Percentiles rank a stretch among this genome's conserved stretches.
Conservation (phyloP, 108 stramenopile genomes). For the Craspedostauros australis region DNA sequence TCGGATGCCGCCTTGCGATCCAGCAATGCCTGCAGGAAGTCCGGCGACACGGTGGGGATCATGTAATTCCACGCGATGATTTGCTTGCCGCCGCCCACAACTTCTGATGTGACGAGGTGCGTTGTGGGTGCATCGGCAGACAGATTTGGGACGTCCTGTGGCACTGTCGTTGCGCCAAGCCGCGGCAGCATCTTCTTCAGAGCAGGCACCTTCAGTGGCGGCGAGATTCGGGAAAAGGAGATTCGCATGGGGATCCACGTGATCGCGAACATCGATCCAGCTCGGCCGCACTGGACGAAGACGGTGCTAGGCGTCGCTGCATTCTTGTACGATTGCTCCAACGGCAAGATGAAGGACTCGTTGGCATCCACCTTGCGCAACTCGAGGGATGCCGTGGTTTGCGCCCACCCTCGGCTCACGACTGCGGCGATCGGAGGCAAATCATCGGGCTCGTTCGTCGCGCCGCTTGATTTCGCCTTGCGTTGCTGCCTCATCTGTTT, state of each 20-base stretch:
- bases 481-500: not conserved
- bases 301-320: not conserved
- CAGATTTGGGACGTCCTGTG: not conserved
- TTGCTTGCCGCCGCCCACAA: slow-evolving; percentile 15
- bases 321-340: not conserved
- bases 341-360: slow-evolving; percentile 4
- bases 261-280: slow-evolving; percentile 13
- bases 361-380: slow-evolving; percentile 12
- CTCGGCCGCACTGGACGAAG: slow-evolving; percentile 19
- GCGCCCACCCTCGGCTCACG: not conserved
- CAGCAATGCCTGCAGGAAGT: slow-evolving; percentile 6
- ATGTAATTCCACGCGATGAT: slow-evolving; percentile 17
- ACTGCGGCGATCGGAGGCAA: slow-evolving; percentile 3
- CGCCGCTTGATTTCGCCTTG: not conserved
- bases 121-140: slow-evolving; percentile 6
- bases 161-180: slow-evolving; percentile 3
- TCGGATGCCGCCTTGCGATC: slow-evolving; percentile 1
- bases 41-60: slow-evolving; percentile 20
- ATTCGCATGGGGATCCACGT: slow-evolving; percentile 8
- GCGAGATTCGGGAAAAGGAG: slow-evolving; percentile 6
- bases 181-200: not conserved
- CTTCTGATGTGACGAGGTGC: slow-evolving; percentile 12
- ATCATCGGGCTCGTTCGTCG: not conserved
- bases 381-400: not conserved
- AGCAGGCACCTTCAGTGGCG: not conserved